phyloP scores from a whole-genome alignment of 1,139 yeast genomes.

The Pichia sp. region DNA sequence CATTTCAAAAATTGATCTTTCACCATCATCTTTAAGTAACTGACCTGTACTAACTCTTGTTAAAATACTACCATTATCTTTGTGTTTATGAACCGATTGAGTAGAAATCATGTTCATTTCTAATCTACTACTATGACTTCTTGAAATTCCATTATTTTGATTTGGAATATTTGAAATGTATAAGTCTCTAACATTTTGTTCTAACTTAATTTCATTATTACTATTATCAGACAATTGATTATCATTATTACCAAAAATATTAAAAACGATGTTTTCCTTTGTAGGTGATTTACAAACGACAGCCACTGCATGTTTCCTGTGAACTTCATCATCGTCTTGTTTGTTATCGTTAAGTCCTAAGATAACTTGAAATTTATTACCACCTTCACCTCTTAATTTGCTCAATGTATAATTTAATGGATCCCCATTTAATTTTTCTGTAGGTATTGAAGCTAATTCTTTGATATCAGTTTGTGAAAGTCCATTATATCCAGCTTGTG shows the following conservation, averaged over 20 bases:
- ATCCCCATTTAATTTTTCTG: constrained; percentile 58
- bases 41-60: constrained; percentile 15
- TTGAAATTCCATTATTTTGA: neutral
- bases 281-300: constrained; percentile 16
- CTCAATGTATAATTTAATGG: constrained; percentile 72
- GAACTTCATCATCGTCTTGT: constrained; percentile 10
- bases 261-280: neutral
- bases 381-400: constrained; percentile 63
- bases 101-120: constrained; percentile 14
- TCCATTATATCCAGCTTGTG: constrained; percentile 47
- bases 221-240: constrained; percentile 4
- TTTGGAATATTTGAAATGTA: constrained; percentile 18
- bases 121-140: constrained; percentile 5
- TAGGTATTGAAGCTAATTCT: constrained; percentile 76
- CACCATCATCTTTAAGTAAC: constrained; percentile 14
- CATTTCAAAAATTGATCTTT: constrained; percentile 24
- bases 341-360: constrained; percentile 20
- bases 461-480: constrained; percentile 57
- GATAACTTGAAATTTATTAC: constrained; percentile 6
- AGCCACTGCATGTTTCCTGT: constrained; percentile 18
- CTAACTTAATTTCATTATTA: constrained; percentile 26
- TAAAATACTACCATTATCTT: constrained; percentile 10
- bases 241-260: neutral
- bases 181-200: constrained; percentile 29
- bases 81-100: neutral